Base-by-base conservation (phyloP, 768 basidiomycete genomes). In the Boletus tylopilopsis region DNA sequence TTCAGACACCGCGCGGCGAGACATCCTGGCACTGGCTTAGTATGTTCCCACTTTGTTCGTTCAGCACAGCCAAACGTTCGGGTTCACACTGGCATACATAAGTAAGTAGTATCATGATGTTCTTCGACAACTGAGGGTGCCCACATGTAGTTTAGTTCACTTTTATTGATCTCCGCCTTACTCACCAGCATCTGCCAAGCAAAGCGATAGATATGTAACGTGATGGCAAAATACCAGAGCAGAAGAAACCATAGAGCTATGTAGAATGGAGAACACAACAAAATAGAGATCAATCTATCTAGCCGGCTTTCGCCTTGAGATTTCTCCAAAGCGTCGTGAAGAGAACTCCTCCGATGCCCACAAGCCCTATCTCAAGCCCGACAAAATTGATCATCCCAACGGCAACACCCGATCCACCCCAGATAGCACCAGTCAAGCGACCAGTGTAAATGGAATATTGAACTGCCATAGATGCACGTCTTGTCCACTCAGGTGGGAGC, bases 381-480 rank as follows among this genome's bases (percentile, higher is more conserved):
- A 82, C 69, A 45, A 78, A 87, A 41, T 73, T 76, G 44, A 70
- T 45, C 83, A 86, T 86, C 21, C 84, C 84, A 10, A 62, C 58
- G 7, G 40, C 56, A 8, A 76, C 68, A 19, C 84, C 85, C 11
- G 77, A 76, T 5, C 83, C 86, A 38, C 85, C 86, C 75, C 82
- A 82, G 27, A 87, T 71, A 6, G 84, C 82, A 0, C 84, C 85
- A 5, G 77, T 74, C 12, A 83, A 77, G 5, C 84, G 73, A n/a
- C 85, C 84, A 1, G 70, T 64, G 58, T 80, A 87, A 57, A 82
- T 87, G 65, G 82, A 82, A 55, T 82, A 87, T 60, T 85, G 85
- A 36, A 87, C 81, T 7, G 71, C 75, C 63, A 84, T 64, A 29
- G 75, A 73, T n/a, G 73, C 73, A 23, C 73, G 70, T 23, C 73